A percentile compares a stretch with the other conserved stretches of the same genome.
phyloP scores from a whole-genome alignment of 108 stramenopile genomes.

The Poteriospumella lacustris region DNA sequence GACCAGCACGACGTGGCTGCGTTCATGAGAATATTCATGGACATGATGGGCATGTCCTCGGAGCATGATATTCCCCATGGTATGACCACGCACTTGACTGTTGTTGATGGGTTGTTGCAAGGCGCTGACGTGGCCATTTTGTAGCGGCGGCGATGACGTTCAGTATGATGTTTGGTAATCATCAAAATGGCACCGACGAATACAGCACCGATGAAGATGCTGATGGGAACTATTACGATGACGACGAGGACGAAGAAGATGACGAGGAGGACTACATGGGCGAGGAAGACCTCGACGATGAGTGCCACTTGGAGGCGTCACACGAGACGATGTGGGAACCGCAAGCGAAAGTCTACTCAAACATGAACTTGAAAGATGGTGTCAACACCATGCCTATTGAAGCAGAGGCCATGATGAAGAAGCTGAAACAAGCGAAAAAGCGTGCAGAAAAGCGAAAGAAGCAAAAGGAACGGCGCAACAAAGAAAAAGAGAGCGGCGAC shows the following conservation, averaged over 20 bases:
- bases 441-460: constrained; percentile 4
- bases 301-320: not conserved
- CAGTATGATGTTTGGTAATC: constrained; percentile 6
- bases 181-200: not conserved
- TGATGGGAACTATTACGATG: not conserved
- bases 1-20: constrained; percentile 3
- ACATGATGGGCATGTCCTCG: constrained; percentile 4
- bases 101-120: not conserved
- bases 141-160: constrained; percentile 18
- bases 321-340: not conserved
- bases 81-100: not conserved
- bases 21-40: constrained; percentile 12
- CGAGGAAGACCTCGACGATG: not conserved
- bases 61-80: not conserved
- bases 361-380: constrained; percentile 3
- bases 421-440: not conserved
- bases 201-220: not conserved
- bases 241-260: constrained; percentile 10
- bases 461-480: not conserved
- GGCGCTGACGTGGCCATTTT: not conserved
- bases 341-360: not conserved
- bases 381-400: not conserved
- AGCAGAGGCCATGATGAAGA: not conserved
- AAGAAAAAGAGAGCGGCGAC: too few species aligned
- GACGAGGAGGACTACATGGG: not conserved